A percentile compares a stretch with the other conserved stretches of the same genome.
These are phyloP conservation scores for Ulmus americana DNA, from an alignment of 331 rosid species.

Conservation along the genomic window DNA sequence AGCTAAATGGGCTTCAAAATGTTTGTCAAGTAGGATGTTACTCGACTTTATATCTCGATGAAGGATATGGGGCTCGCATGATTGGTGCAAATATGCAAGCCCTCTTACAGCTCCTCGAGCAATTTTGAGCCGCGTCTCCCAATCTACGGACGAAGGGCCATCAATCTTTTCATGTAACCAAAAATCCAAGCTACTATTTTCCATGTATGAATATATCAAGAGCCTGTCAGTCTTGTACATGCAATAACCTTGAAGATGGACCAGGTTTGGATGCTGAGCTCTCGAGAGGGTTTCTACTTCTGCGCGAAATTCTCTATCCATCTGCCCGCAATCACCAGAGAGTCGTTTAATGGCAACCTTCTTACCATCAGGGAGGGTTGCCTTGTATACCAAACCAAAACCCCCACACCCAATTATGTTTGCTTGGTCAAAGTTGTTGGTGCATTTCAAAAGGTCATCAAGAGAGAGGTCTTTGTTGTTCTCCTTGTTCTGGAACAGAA, in stretches of 20 bases:
- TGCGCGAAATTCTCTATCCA: conserved; percentile 35
- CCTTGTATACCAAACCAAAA: conserved; percentile 33
- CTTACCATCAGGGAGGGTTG: conserved; percentile 34
- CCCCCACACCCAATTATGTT: conserved; percentile 34
- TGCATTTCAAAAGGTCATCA: conserved; percentile 24
- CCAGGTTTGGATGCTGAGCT: conserved; percentile 37
- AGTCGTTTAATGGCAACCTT: conserved; percentile 34
- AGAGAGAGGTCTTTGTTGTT: conserved; percentile 26
- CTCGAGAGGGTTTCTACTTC: conserved; percentile 37
- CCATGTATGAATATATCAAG: conserved; percentile 37
- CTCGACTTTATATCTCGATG: conserved; percentile 39
- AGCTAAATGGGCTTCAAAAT: conserved; percentile 30
- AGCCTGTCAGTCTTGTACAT: conserved; percentile 29
- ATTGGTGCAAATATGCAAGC: conserved; percentile 34
- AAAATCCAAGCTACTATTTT: conserved; percentile 33
- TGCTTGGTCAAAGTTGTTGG: conserved; percentile 32
- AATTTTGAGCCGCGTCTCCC: conserved; percentile 26
- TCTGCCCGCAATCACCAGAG: conserved; percentile 35
- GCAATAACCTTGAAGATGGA: conserved; percentile 35
- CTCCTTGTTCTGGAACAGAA: conserved; percentile 32
- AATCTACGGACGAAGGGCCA: conserved; percentile 21
- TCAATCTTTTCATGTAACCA: conserved; percentile 35
- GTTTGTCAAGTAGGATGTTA: conserved; percentile 30
- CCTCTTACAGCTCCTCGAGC: conserved; percentile 32
- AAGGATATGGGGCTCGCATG: conserved; percentile 34